phyloP scores from a whole-genome alignment of 768 basidiomycete genomes.

The Hemileccinum rubropunctum region DNA sequence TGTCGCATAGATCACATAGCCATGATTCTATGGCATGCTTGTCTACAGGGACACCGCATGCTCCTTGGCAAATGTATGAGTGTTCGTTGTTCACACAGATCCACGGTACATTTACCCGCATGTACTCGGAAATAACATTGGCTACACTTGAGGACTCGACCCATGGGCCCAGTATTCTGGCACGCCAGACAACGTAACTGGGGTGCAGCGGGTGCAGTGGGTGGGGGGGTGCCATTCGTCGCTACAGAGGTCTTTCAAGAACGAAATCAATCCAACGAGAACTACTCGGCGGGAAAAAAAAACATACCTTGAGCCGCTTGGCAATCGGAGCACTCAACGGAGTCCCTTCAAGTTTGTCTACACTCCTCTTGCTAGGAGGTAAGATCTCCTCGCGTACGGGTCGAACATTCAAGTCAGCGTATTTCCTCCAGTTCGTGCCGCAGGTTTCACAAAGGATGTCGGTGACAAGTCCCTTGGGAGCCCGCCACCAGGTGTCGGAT shows the following conservation, averaged over 20 bases:
- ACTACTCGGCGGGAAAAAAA: neutral
- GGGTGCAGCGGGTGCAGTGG: conserved; percentile 47
- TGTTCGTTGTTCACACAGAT: neutral
- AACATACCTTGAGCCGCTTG: conserved; percentile 63
- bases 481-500: conserved; percentile 85
- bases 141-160: conserved; percentile 79
- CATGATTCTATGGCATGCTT: conserved; percentile 66
- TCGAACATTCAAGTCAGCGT: conserved; percentile 82
- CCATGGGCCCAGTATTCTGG: conserved; percentile 66
- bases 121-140: conserved; percentile 79
- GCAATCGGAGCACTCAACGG: conserved; percentile 47
- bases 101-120: conserved; percentile 48
- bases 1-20: conserved; percentile 86
- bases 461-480: conserved; percentile 79
- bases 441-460: conserved; percentile 82
- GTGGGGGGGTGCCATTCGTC: conserved; percentile 59
- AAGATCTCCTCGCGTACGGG: conserved; percentile 66
- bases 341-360: conserved; percentile 62
- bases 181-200: conserved; percentile 77
- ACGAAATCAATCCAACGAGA: neutral
- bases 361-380: conserved; percentile 39
- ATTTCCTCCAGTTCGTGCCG: conserved; percentile 89
- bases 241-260: conserved; percentile 35
- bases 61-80: conserved; percentile 38
- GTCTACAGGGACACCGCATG: conserved; percentile 67